Conservation (phyloP, 2,329 filamentous ascomycete genomes). For the Fusarium guadeloupense region DNA sequence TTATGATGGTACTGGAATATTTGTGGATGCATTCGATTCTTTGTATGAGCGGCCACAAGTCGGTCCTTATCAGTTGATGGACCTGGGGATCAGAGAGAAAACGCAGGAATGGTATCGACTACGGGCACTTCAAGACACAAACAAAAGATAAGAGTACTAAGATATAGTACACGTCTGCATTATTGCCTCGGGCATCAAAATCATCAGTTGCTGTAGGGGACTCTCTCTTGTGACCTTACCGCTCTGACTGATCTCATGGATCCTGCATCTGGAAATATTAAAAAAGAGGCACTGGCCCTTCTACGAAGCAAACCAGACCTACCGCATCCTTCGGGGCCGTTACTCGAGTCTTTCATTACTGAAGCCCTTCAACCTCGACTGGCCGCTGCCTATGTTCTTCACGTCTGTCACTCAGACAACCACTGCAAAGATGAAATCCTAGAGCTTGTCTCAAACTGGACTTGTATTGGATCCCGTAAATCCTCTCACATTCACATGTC, state of each 20-base stretch:
- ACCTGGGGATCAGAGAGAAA: neutral
- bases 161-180: too few species aligned
- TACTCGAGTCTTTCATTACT: conserved; percentile 1
- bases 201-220: too few species aligned
- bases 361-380: neutral
- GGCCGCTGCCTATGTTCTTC: conserved; percentile 8
- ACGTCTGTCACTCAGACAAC: neutral
- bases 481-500: neutral
- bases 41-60: conserved; percentile 5
- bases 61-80: neutral
- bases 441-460: conserved; percentile 36
- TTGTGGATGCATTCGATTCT: conserved; percentile 10
- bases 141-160: too few species aligned
- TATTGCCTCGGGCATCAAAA: too few species aligned
- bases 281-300: neutral
- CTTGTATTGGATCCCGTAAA: conserved; percentile 41
- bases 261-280: too few species aligned
- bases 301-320: neutral
- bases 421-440: neutral
- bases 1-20: neutral
- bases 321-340: neutral
- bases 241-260: too few species aligned
- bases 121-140: too few species aligned
- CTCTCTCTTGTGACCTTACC: too few species aligned
- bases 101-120: too few species aligned